Percentiles rank a stretch among this genome's conserved stretches.
These are phyloP conservation scores for Aspergillaceae sp. DNA, from an alignment of 2,329 filamentous ascomycete species.

Conservation along the genomic window DNA sequence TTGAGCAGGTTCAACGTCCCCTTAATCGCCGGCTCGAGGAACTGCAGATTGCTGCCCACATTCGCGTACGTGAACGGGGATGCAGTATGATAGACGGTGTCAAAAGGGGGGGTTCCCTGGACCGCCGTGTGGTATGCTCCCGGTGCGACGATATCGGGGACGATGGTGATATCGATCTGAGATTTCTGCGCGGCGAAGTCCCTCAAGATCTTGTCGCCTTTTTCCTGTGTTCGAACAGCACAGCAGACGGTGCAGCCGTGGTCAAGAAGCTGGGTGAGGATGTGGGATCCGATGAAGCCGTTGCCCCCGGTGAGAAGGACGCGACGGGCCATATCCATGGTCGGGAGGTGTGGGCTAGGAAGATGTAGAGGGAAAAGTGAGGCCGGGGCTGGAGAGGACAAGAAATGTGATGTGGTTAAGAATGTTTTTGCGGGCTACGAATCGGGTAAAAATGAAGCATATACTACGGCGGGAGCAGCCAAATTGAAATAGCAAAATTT, in stretches of 20 bases:
- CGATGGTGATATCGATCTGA: neutral
- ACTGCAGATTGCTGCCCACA: conserved; percentile 1
- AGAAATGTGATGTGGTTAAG: too few relatives aligned
- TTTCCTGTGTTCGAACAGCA: neutral
- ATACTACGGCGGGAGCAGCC: too few relatives aligned
- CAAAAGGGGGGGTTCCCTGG: neutral
- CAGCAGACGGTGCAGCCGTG: neutral
- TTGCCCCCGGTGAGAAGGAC: conserved; percentile 2
- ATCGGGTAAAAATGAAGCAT: too few relatives aligned
- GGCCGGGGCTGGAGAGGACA: too few relatives aligned
- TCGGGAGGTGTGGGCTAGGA: too few relatives aligned
- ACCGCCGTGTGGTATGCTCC: conserved; percentile 2
- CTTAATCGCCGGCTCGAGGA: conserved; percentile 3
- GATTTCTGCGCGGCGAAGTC: neutral
- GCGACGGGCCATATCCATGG: neutral
- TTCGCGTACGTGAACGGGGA: conserved; percentile 2
- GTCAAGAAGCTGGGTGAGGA: conserved; percentile 2
- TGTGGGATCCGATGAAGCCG: conserved; percentile 2
- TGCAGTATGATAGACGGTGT: conserved; percentile 4
- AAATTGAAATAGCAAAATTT: too few relatives aligned
- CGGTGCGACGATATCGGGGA: conserved; percentile 3
- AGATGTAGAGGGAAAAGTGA: too few relatives aligned
- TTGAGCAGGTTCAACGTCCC: conserved; percentile 1
- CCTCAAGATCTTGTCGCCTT: neutral
- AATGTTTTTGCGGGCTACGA: too few relatives aligned